Evolutionary conservation across 2,329 filamentous ascomycete genomes (phyloP), one percentile per base, ranked within the genome.

Genomic region (Fusarium sp.): DNA sequence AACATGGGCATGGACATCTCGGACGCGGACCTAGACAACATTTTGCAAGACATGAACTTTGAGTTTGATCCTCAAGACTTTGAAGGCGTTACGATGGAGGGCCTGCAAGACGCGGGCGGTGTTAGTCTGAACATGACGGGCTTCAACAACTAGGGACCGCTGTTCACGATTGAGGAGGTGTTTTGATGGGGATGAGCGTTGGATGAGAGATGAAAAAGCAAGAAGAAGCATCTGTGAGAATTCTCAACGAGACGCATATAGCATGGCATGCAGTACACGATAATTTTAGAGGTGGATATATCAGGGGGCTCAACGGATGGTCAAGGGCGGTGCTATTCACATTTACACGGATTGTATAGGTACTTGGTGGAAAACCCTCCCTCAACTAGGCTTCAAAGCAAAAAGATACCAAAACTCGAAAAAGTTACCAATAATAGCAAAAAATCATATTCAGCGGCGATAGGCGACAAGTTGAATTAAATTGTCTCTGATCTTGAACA

Each of bases 21-120:
- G 18, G 83, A 83, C 56, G 79, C 78, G 22, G 83, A 85, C 61
- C 71, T 86, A 40, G 81, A 82, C 61, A 81, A 81, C 52, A 81
- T 86, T n/a, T 62, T 87, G 57, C 80, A 84, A 70, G 82, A 84
- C 38, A 84, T 86, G 82, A 81, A 83, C 64, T 85, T 86, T 78
- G 83, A 85, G 20, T 82, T 85, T 67, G 76, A 79, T 40, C 69
- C 78, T 47, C 78, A 80, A 58, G 78, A 79, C 37, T 72, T 80
- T 35, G 78, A 62, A 31, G 67, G 66, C 18, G 73, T 71, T 60
- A 71, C 69, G 22, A 68, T 76, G 67, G 79, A 82, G 63, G 79
- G 79, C 16, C 47, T 77, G n/a, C 76, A 81, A 40, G 75, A 80
- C 20, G 71, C 69, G 8, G 80, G 80, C 6, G 80, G 80, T n/a